Evolutionary conservation across 2,329 filamentous ascomycete genomes (phyloP), one percentile per base, ranked within the genome.

Genomic region (Talaromyces sp.): DNA sequence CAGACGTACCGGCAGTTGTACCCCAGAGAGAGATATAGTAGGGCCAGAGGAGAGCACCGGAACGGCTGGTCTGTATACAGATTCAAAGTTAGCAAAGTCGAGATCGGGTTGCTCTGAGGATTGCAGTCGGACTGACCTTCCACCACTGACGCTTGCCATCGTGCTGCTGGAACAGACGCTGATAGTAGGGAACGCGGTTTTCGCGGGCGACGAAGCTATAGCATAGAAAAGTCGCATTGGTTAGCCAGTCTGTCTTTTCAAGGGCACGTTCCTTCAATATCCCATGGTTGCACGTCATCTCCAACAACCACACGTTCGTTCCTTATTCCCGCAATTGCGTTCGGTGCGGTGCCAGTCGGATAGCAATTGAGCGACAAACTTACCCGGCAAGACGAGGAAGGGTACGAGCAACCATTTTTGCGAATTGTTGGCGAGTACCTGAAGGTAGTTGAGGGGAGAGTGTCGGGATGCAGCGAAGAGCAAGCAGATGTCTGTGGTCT

Each of bases 181-280:
- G 88, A 81, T 88, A 90, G 71, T 85, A 79, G 62, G 87, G 86
- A 69, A 90, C 88, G 72, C 85, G 84, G 83, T 90, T 90, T 79
- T 86, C 82, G 77, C 88, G 87, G 83, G 84, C 83, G 74, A 90
- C 74, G 70, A 81, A 82, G 68, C 83, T 84, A 69, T 52, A 47
- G 41, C 3, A 27, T 1, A 10, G 19, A 45, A 3, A 37, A 37
- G 33, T 19, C 22, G 27, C 43, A 19, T 41, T 13, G 52, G 49
- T 62, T 57, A 62, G 59, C 41, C 25, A 39, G 13, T 27, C 7
- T 19, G n/a, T 56, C 50, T 22, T 8, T 33, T 37, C n/a, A 22
- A 56, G 10, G 11, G 2, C 31, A 22, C 37, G n/a, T 35, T 39
- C 10, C 25, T 43, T 41, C 35, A 22, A 45, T 60, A 17, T 31